These are phyloP conservation scores for Gracilaria vermiculophylla DNA, from an alignment of 23 red algal species.

Conservation along the genomic window DNA sequence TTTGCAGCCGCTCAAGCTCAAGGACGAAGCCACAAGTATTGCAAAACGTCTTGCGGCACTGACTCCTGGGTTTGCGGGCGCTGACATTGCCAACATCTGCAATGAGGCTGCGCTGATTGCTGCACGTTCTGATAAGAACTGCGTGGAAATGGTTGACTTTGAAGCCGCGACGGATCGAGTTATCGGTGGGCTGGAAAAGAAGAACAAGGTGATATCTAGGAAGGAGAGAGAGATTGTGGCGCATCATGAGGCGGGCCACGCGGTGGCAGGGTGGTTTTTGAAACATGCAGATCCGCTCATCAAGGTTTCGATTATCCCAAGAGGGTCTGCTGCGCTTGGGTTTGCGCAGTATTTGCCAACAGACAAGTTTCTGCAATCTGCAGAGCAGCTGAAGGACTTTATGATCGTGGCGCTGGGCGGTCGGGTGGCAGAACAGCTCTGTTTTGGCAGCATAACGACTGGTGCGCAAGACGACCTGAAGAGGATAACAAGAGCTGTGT, in stretches of 20 bases:
- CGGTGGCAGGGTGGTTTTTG: slow-evolving; percentile 96
- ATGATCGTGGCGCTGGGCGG: slow-evolving; percentile 94
- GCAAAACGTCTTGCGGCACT: slow-evolving; percentile 91
- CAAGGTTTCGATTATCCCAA: slow-evolving; percentile 99
- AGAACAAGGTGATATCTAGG: slow-evolving; percentile 91
- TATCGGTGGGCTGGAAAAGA: slow-evolving; percentile 97
- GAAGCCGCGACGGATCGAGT: slow-evolving; percentile 94
- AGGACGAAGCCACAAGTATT: slow-evolving; percentile 42
- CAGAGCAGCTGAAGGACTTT: slow-evolving; percentile 89
- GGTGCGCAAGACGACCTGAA: slow-evolving; percentile 97
- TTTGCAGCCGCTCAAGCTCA: slow-evolving; percentile 81
- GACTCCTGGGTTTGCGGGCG: slow-evolving; percentile 99
- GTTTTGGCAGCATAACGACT: slow-evolving; percentile 89
- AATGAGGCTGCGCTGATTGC: slow-evolving; percentile 98
- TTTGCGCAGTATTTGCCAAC: slow-evolving; percentile 98
- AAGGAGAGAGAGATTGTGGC: slow-evolving; percentile 96
- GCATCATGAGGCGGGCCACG: slow-evolving; percentile 99
- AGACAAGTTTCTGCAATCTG: slow-evolving; percentile 84
- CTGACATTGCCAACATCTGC: slow-evolving; percentile 99
- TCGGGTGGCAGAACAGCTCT: slow-evolving; percentile 85
- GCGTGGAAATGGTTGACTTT: slow-evolving; percentile 90
- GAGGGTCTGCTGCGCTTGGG: slow-evolving; percentile 93
- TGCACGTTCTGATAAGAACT: slow-evolving; percentile 69
- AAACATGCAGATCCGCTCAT: slow-evolving; percentile 94
- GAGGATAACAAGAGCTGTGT: slow-evolving; percentile 86